Conservation (phyloP, 208 protist genomes). For the Trichomonas gallinae region DNA sequence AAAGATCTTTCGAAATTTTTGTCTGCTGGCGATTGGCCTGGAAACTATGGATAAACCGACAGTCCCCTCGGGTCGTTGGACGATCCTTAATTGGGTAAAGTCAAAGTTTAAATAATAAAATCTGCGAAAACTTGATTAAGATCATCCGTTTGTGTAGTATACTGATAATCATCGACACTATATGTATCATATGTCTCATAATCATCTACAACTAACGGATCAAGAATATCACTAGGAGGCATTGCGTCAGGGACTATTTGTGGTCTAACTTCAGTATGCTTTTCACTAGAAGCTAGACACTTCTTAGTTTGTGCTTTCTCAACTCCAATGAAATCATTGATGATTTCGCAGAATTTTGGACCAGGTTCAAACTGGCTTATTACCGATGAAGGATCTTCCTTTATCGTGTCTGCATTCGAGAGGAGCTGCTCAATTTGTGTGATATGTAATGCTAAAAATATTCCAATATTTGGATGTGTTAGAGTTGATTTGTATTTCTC, state of each 20-base stretch:
- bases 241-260: background rate
- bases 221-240: background rate
- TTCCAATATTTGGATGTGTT: background rate
- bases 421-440: background rate
- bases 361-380: background rate
- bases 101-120: background rate
- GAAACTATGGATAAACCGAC: background rate
- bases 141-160: background rate
- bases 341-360: background rate
- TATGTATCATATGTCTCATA: background rate
- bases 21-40: background rate
- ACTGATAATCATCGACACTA: too few relatives aligned
- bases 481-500: background rate
- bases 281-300: background rate
- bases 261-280: background rate
- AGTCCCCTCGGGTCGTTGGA: background rate
- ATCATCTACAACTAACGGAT: background rate
- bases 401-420: background rate
- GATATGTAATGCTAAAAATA: background rate
- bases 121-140: background rate
- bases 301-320: background rate
- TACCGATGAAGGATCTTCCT: background rate
- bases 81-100: background rate
- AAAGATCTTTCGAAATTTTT: background rate
- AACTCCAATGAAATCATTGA: background rate